Base-by-base conservation (phyloP, 1,284 basidiomycete species). In the Farysia itapuensis region DNA sequence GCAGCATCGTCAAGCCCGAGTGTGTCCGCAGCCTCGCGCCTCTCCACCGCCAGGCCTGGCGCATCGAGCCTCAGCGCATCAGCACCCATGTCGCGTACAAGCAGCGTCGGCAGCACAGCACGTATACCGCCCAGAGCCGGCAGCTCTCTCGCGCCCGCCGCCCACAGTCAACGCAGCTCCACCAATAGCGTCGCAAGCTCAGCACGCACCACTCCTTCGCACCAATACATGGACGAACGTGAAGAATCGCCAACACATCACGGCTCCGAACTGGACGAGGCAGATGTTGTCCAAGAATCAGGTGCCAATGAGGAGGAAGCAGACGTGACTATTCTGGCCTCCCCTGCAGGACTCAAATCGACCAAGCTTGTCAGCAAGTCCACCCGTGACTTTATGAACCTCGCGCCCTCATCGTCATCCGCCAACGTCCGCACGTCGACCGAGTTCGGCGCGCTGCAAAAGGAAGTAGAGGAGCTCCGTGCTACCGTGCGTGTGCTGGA, bases 401-500 rank as follows among this genome's bases (percentile, higher is more conserved):
- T 67, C 4, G 57, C 53, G 23, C 45, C 53, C 25, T 43, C 57
- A 16, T 50, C 45, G 4, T 23, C 56, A 4, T 45, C 28, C n/a
- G 34, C 42, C 2, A 38, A 39, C 4, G 5, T 40, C 18, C 43
- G 57, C 2, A 44, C 45, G 14, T 52, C 53, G 2, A 49, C 59
- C 18, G 67, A 64, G 8, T 58, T 57, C 4, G 52, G 42, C 14
- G 59, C 58, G 21, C 32, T 72, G 7, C 61, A 60, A 21, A 53
- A 58, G 24, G 67, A 70, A 39, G 38, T 64, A 39, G 77, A 78
- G 77, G 90, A 94, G 75, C 80, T 92, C 36, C 84, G 86, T 29
- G 87, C 87, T 39, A 90, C 89, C 77, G 81, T 89, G 16, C 84
- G 89, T 23, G 84, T 94, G 4, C 80, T 95, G 18, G 94, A 98